phyloP scores from a whole-genome alignment of 106 monocot genomes.

The Dioscorea zingiberensis region DNA sequence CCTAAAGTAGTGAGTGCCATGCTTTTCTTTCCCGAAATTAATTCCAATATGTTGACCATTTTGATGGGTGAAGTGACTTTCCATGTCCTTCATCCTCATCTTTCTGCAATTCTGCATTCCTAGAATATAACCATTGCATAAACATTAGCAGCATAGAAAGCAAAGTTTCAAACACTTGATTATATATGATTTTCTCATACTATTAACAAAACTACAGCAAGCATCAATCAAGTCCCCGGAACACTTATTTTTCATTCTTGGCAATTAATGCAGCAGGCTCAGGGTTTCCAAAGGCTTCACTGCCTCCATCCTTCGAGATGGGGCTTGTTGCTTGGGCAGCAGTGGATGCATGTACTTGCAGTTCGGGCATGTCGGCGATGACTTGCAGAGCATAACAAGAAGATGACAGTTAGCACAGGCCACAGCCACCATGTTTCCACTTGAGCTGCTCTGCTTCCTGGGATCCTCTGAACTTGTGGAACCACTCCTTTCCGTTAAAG shows the following conservation, averaged over 20 bases:
- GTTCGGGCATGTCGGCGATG: conserved; percentile 88
- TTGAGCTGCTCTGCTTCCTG: conserved; percentile 7
- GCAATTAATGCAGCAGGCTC: conserved; percentile 62
- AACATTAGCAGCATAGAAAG: too few relatives aligned
- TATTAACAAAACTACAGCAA: not conserved
- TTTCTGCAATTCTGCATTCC: too few relatives aligned
- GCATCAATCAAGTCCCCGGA: not conserved
- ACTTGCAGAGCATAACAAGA: conserved; percentile 80
- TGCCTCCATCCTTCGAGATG: conserved; percentile 5
- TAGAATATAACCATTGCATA: not conserved
- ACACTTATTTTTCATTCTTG: conserved; percentile 1
- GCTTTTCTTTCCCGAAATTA: too few relatives aligned
- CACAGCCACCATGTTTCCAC: conserved; percentile 36
- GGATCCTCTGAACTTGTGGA: conserved; percentile 5
- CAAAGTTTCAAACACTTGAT: too few relatives aligned
- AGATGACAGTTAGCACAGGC: conserved; percentile 53
- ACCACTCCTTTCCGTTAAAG: not conserved
- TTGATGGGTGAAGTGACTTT: too few relatives aligned
- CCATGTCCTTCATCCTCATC: not conserved
- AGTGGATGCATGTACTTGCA: conserved; percentile 83
- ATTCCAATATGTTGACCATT: too few relatives aligned
- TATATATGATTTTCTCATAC: not conserved
- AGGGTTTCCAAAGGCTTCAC: conserved; percentile 68
- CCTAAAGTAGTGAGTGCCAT: too few relatives aligned
- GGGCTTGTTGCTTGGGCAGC: conserved; percentile 13